phyloP scores from a whole-genome alignment of 2,329 filamentous ascomycete species.

The Penicillium sp. region DNA sequence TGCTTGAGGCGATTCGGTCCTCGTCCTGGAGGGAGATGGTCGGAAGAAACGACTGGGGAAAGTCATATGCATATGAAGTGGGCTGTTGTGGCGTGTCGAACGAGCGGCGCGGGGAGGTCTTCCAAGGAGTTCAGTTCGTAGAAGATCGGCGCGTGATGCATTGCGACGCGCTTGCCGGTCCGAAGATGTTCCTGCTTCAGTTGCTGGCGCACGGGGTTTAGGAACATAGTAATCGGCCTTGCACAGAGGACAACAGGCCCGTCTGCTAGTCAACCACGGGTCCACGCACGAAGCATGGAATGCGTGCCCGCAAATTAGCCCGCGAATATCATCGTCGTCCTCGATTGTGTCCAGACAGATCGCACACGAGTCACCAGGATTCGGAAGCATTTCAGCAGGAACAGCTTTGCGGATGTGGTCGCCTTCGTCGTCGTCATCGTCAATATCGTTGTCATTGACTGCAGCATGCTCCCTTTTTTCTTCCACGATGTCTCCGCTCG shows the following conservation, averaged over 20 bases:
- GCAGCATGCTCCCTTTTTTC: constrained; percentile 26
- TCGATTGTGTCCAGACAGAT: constrained; percentile 94
- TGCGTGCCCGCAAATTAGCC: constrained; percentile 91
- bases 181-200: constrained; percentile 21
- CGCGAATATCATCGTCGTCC: constrained; percentile 91
- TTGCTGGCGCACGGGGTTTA: constrained; percentile 67
- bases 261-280: constrained; percentile 88
- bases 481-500: constrained; percentile 7
- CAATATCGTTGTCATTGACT: constrained; percentile 47
- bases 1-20: constrained; percentile 13
- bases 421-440: constrained; percentile 66
- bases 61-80: constrained; percentile 32
- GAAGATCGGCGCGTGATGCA: constrained; percentile 18
- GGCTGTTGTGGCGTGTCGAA: constrained; percentile 28
- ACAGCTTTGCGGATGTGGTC: constrained; percentile 76
- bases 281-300: constrained; percentile 96
- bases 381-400: constrained; percentile 70
- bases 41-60: constrained; percentile 36
- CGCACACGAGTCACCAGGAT: constrained; percentile 86
- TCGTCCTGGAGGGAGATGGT: constrained; percentile 24
- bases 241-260: constrained; percentile 93
- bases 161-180: constrained; percentile 31
- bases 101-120: constrained; percentile 34
- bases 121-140: constrained; percentile 8
- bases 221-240: constrained; percentile 97